Conservation (phyloP, 78 protist genomes). For the Monocercomonoides exilis region DNA sequence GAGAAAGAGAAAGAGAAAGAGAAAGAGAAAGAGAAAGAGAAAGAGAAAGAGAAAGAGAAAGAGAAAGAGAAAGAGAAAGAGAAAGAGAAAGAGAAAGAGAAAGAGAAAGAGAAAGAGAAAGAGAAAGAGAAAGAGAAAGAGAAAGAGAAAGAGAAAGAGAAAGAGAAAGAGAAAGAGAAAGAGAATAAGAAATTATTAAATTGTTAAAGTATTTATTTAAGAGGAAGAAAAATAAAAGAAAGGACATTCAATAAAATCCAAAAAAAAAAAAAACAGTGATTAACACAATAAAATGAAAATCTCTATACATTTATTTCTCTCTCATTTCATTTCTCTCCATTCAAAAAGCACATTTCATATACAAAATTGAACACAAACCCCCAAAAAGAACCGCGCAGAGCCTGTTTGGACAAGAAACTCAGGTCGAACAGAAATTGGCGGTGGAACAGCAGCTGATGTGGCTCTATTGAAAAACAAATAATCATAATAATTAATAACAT, state of each 20-base stretch:
- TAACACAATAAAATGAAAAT: too few relatives aligned
- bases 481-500: too few relatives aligned
- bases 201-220: too few relatives aligned
- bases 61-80: background rate
- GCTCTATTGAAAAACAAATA: too few relatives aligned
- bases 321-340: too few relatives aligned
- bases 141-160: background rate
- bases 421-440: background rate
- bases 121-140: background rate
- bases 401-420: background rate
- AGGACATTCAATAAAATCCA: too few relatives aligned
- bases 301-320: too few relatives aligned
- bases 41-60: background rate
- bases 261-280: too few relatives aligned
- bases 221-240: too few relatives aligned
- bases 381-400: background rate
- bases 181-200: background rate
- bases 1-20: background rate
- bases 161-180: background rate
- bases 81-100: background rate
- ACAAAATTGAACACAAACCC: too few relatives aligned
- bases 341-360: too few relatives aligned
- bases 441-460: background rate
- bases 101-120: background rate
- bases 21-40: background rate